These are phyloP conservation scores for Kwoniella mangroviensis DNA, from an alignment of 768 basidiomycete species.

Conservation along the genomic window DNA sequence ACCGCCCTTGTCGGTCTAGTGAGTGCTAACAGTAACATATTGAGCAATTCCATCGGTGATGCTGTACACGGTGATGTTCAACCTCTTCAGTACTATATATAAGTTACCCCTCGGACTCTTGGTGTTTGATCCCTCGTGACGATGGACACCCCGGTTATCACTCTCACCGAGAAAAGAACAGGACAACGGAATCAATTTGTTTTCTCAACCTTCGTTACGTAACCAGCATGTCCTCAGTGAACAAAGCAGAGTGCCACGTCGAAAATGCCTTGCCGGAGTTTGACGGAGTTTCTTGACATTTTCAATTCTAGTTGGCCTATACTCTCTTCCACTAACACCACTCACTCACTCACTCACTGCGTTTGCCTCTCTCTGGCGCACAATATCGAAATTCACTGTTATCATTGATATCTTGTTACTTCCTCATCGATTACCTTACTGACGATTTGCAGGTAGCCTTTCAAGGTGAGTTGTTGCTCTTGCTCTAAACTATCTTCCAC, in stretches of 20 bases:
- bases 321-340: background rate
- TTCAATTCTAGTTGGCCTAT: background rate
- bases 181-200: background rate
- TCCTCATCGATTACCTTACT: constrained; percentile 19
- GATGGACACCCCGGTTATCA: constrained; percentile 4
- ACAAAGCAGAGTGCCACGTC: constrained; percentile 8
- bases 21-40: background rate
- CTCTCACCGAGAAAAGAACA: background rate
- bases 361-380: background rate
- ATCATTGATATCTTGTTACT: background rate
- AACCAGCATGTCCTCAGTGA: background rate
- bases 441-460: constrained; percentile 29
- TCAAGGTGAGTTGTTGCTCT: constrained; percentile 25
- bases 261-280: constrained; percentile 14
- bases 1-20: background rate
- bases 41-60: background rate
- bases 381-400: constrained; percentile 2
- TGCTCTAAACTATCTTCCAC: background rate
- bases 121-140: background rate
- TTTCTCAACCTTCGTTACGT: background rate
- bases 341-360: background rate
- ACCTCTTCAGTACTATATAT: background rate
- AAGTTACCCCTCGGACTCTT: background rate
- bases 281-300: constrained; percentile 29
- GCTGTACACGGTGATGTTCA: background rate